Percentiles rank a stretch among this genome's conserved stretches.
Evolutionary conservation across 345 rosid species (phyloP).

Genomic region (Corchorus capsularis): DNA sequence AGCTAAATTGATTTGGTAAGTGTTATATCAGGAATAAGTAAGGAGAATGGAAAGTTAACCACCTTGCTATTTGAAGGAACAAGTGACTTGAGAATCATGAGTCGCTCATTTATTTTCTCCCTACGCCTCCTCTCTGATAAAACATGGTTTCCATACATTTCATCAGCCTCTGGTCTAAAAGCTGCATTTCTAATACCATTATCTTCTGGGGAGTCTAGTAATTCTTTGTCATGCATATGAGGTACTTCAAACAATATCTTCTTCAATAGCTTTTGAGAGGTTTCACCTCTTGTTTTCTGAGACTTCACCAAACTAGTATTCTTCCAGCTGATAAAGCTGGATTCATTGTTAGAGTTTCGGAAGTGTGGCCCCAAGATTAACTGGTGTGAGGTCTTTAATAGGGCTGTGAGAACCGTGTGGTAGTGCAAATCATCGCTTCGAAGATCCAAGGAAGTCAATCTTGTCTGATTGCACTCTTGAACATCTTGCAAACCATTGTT

Average conservation of each 20-base stretch:
- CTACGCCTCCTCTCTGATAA: slow-evolving; percentile 51
- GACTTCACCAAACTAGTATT: slow-evolving; percentile 31
- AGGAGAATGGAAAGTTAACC: slow-evolving; percentile 19
- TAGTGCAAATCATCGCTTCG: slow-evolving; percentile 58
- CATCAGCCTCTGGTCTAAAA: slow-evolving; percentile 54
- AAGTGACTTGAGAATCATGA: slow-evolving; percentile 62
- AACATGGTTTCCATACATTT: slow-evolving; percentile 38
- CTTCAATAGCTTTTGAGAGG: slow-evolving; percentile 66
- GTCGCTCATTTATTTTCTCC: slow-evolving; percentile 56
- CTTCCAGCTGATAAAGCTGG: slow-evolving; percentile 73
- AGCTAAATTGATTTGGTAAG: slow-evolving; percentile 5
- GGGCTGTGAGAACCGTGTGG: slow-evolving; percentile 59
- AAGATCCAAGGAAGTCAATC: slow-evolving; percentile 34
- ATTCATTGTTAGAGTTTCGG: slow-evolving; percentile 44
- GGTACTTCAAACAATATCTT: slow-evolving; percentile 78
- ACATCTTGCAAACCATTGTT: slow-evolving; percentile 38
- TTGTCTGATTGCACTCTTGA: slow-evolving; percentile 42
- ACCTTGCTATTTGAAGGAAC: slow-evolving; percentile 79
- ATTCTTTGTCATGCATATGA: slow-evolving; percentile 43
- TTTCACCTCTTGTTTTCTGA: slow-evolving; percentile 26
- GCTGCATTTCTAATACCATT: slow-evolving; percentile 34
- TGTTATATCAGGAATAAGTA: neutral
- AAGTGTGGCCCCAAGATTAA: slow-evolving; percentile 51
- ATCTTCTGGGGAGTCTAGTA: slow-evolving; percentile 41
- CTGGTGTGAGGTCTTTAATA: slow-evolving; percentile 65